phyloP scores from a whole-genome alignment of 2,329 filamentous ascomycete genomes.

The Macrophomina pseudophaseolina region DNA sequence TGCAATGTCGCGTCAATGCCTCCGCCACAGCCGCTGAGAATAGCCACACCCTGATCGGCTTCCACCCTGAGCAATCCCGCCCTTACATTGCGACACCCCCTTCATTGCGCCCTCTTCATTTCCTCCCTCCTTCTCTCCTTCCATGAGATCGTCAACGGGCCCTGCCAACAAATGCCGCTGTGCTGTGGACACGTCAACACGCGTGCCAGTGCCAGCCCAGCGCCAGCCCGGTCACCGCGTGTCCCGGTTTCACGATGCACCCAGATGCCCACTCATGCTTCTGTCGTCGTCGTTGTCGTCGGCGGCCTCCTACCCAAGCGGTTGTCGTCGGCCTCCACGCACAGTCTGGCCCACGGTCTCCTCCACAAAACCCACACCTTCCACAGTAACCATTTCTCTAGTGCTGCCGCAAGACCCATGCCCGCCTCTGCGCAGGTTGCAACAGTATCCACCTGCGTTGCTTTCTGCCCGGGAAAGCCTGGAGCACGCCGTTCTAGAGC shows the following conservation, averaged over 20 bases:
- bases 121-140: background rate
- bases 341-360: conserved; percentile 18
- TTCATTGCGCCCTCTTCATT: background rate
- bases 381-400: conserved; percentile 17
- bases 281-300: too few species aligned
- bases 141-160: conserved; percentile 16
- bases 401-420: conserved; percentile 24
- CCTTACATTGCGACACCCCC: conserved; percentile 12
- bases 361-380: conserved; percentile 26
- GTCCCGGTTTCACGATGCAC: conserved; percentile 18
- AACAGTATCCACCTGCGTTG: conserved; percentile 15
- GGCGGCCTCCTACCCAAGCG: conserved; percentile 5
- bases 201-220: background rate
- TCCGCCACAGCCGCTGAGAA: conserved; percentile 8
- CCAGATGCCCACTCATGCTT: background rate
- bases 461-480: background rate
- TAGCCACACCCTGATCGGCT: conserved; percentile 23
- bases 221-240: background rate
- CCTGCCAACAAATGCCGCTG: conserved; percentile 22
- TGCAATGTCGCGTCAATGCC: conserved; percentile 23
- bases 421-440: conserved; percentile 12
- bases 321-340: conserved; percentile 6
- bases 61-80: conserved; percentile 6
- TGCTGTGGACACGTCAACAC: conserved; percentile 13
- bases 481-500: conserved; percentile 1